Percentiles rank a stretch among this genome's conserved stretches.
phyloP scores from a whole-genome alignment of 768 basidiomycete genomes.

The Russula lepida region DNA sequence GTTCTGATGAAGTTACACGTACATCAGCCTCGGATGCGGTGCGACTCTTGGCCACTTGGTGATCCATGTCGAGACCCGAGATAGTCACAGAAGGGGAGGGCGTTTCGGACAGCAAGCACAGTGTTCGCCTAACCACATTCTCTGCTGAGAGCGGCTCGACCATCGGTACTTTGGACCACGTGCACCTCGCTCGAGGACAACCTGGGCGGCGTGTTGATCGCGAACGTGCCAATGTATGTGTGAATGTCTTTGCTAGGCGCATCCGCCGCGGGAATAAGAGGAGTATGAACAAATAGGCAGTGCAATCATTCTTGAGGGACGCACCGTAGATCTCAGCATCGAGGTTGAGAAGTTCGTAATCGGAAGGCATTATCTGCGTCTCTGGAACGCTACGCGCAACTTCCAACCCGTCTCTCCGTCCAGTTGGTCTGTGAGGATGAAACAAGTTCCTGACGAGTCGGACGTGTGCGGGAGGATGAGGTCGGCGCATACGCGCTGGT shows the following conservation, averaged over 20 bases:
- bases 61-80: no score
- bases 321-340: slow-evolving; percentile 87
- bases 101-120: slow-evolving; percentile 90
- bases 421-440: slow-evolving; percentile 94
- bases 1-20: no score
- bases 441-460: slow-evolving; percentile 88
- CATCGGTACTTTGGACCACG: slow-evolving; percentile 32
- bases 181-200: slow-evolving; percentile 31
- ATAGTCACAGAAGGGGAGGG: no score
- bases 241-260: slow-evolving; percentile 96
- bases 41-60: no score
- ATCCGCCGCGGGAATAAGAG: slow-evolving; percentile 50
- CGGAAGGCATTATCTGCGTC: slow-evolving; percentile 60
- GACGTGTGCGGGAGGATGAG: slow-evolving; percentile 82
- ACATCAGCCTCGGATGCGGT: no score
- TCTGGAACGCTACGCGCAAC: slow-evolving; percentile 81
- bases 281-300: not conserved
- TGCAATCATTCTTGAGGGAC: slow-evolving; percentile 19
- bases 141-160: slow-evolving; percentile 89
- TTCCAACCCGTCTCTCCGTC: slow-evolving; percentile 99
- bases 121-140: slow-evolving; percentile 98
- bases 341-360: slow-evolving; percentile 44
- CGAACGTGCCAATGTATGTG: slow-evolving; percentile 88
- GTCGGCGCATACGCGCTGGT: slow-evolving; percentile 94
- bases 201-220: slow-evolving; percentile 46